Evolutionary conservation across 2,329 filamentous ascomycete species (phyloP), one percentile per base, ranked within the genome.

Genomic region (Hypoxylon sp.): DNA sequence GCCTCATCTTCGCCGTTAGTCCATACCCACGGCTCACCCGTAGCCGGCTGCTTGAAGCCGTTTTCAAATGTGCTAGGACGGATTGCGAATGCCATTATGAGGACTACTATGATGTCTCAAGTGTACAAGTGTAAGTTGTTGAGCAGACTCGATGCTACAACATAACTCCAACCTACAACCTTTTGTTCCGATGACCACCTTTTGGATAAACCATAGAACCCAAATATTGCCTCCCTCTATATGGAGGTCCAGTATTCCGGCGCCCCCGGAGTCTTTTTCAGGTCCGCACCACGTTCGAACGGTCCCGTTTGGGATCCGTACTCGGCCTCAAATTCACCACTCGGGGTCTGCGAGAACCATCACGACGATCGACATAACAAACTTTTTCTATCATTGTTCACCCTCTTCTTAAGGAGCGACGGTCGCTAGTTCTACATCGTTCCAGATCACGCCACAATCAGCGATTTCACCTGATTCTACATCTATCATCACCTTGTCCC

Each of bases 31-130:
- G 62, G 56, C 20, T 11, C 17, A 4, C 62, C 65, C 11, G 28
- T 54, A 5, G 59, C 20, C 10, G 65, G 65, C 34, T 62, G 44
- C 24, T 55, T 62, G 59, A 70, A 72, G n/a, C 70, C 70, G 46
- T 71, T 68, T 51, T 72, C 66, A 63, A 65, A 72, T 13, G 70
- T 71, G 24, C 54, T 60, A 15, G 65, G 60, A 11, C 66, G 62
- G 5, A 61, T 24, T 17, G 68, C 64, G 17, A 56, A 59, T 10
- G 68, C 68, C 68, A 71, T 71, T n/a, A 20, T 43, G 19, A 43
- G 11, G 19, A 7, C 20, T 20, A 43, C 39, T 6, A 43, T 20
- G 8, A 20, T 41, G 15, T 19, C n/a, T 7, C 17, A 11, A 20
- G 4, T 43, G n/a, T 20, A 17, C 17, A 11, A 20, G 4, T 43